Base-by-base conservation (phyloP, 495 filamentous ascomycete genomes). In the Aspergillus saccharolyticus region DNA sequence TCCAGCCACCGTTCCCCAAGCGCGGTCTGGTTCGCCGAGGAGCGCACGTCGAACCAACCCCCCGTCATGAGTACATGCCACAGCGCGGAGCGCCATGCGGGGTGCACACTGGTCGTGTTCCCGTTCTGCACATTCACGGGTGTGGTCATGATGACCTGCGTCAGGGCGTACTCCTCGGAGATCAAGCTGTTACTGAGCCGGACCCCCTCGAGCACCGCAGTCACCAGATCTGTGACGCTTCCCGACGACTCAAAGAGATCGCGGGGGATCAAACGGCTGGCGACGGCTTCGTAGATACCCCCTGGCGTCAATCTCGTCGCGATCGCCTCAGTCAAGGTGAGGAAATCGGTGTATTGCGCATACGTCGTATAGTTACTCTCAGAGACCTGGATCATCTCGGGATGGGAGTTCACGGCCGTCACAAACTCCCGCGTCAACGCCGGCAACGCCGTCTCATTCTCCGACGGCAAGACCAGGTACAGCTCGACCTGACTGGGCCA, bases 261-360 rank as follows among this genome's bases (percentile, higher is more conserved):
- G 43, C 55, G 45, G 18, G 65, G 65, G 30, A 68, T 59, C 2
- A 65, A 58, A 17, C 62, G 64, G 18, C 57, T 67, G 52, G 25
- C 61, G 12, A 59, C 53, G 42, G 63, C 16, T n/a, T 55, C 63
- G 28, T 65, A 62, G 17, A 61, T 63, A 7, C 66, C 63, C 22
- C 56, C 49, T 21, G 63, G 66, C 42, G 59, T 50, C 3, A 52
- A 49, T 28, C 44, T 18, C 14, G 46, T 60, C n/a, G 58, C 57
- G 19, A 33, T 52, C 17, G 55, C 60, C 7, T 43, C 18, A 5
- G 59, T 59, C 14, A 62, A 50, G 7, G 52, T 30, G 7, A 61
- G 53, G 45, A 51, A 65, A 16, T 42, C 44, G n/a, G 59, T 48
- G 25, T 65, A 62, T 7, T 56, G 57, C 17, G 52, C 8, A 39